Evolutionary conservation across 2,329 filamentous ascomycete species (phyloP).

Genomic region (Curvularia sp.): DNA sequence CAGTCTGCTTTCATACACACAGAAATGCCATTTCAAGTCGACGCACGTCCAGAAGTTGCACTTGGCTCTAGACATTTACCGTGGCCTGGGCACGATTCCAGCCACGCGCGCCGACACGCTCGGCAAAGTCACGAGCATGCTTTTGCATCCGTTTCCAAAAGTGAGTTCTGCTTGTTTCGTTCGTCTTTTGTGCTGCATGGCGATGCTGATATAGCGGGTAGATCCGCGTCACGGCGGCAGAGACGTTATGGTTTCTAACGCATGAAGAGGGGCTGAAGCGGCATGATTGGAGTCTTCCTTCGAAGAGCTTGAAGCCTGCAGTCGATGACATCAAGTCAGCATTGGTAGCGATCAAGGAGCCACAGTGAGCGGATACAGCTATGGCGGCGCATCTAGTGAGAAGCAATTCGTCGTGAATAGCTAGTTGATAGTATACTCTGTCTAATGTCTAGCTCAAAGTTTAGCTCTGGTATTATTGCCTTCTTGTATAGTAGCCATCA

Average conservation of each 20-base stretch:
- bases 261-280: constrained; percentile 45
- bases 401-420: neutral
- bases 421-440: neutral
- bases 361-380: too few relatives aligned
- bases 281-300: constrained; percentile 35
- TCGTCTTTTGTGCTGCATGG: neutral
- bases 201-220: constrained; percentile 17
- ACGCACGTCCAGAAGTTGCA: constrained; percentile 82
- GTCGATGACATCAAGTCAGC: constrained; percentile 38
- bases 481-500: constrained; percentile 36
- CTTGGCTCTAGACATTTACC: constrained; percentile 81
- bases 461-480: constrained; percentile 17
- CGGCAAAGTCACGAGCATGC: constrained; percentile 73
- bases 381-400: neutral
- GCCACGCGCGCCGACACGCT: constrained; percentile 64
- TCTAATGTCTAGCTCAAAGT: constrained; percentile 1
- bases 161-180: constrained; percentile 51
- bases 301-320: constrained; percentile 42
- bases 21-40: constrained; percentile 83
- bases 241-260: constrained; percentile 52
- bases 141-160: constrained; percentile 82
- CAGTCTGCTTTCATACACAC: constrained; percentile 71
- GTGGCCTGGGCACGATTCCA: constrained; percentile 66
- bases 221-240: constrained; percentile 51
- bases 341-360: neutral